Percentiles rank a stretch among this genome's conserved stretches.
Evolutionary conservation across 176 grass and related monocot species (phyloP).

Genomic region (Hordeum marinum): DNA sequence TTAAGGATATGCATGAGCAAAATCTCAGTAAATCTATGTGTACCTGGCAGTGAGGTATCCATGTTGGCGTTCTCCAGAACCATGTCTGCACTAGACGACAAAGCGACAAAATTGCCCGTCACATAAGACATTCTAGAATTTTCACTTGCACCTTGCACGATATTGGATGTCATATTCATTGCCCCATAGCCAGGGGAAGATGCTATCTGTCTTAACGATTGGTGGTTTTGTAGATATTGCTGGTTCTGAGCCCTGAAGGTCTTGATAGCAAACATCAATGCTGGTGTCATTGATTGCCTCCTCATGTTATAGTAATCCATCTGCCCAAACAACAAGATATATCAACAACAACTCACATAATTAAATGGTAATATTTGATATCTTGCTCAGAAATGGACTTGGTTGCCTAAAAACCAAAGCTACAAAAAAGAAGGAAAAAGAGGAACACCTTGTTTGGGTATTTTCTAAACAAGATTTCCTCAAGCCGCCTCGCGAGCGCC

Average conservation of each 20-base stretch:
- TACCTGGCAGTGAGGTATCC: slow-evolving; percentile 39
- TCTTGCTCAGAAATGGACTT: not conserved
- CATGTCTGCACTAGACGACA: slow-evolving; percentile 33
- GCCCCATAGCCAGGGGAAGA: slow-evolving; percentile 53
- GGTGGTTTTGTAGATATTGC: slow-evolving; percentile 38
- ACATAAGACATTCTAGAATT: slow-evolving; percentile 43
- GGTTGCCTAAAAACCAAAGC: not conserved
- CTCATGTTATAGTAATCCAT: slow-evolving; percentile 57
- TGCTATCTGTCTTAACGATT: slow-evolving; percentile 39
- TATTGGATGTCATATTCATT: slow-evolving; percentile 84
- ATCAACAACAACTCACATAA: not conserved
- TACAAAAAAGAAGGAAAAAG: not conserved
- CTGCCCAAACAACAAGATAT: slow-evolving; percentile 46
- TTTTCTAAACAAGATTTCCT: slow-evolving; percentile 54
- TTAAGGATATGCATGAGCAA: not conserved
- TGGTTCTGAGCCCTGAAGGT: slow-evolving; percentile 32
- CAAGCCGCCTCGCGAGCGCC: slow-evolving; percentile 30
- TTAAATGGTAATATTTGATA: slow-evolving; percentile 8
- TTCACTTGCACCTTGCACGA: slow-evolving; percentile 42
- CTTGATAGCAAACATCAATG: slow-evolving; percentile 30
- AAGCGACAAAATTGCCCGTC: slow-evolving; percentile 41
- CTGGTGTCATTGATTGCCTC: no score
- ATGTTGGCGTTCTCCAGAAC: slow-evolving; percentile 45
- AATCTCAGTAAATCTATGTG: slow-evolving; percentile 12
- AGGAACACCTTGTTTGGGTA: slow-evolving; percentile 48